Evolutionary conservation across 176 grass and related monocot species (phyloP).

Genomic region (Typha latifolia): DNA sequence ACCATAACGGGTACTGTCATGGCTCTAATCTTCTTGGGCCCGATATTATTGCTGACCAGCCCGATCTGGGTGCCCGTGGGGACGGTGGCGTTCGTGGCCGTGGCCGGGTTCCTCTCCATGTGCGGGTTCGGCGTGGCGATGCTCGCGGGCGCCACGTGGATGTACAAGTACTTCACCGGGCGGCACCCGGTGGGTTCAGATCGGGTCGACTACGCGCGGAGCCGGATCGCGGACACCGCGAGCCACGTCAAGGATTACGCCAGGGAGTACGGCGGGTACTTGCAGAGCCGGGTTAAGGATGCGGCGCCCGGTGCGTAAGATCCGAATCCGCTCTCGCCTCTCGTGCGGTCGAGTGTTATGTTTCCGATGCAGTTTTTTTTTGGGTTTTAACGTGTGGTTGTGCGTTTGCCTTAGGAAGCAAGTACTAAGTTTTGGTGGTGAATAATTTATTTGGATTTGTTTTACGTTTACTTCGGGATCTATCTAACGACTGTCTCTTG

Average conservation of each 20-base stretch:
- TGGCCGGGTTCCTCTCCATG: conserved; percentile 30
- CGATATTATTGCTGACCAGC: conserved; percentile 49
- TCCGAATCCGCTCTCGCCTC: no score
- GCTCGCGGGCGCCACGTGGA: conserved; percentile 44
- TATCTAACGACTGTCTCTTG: no score
- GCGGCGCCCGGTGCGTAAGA: conserved; percentile 54
- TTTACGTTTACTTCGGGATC: no score
- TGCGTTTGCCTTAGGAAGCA: no score
- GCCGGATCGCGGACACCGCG: conserved; percentile 56
- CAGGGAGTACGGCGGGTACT: conserved; percentile 45
- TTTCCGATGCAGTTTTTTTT: no score
- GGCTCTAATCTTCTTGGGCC: conserved; percentile 45
- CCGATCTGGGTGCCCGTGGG: conserved; percentile 52
- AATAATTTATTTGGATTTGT: no score
- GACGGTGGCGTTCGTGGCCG: conserved; percentile 1
- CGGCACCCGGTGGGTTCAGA: conserved; percentile 66
- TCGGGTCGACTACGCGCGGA: conserved; percentile 79
- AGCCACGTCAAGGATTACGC: conserved; percentile 58
- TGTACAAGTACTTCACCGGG: conserved; percentile 37
- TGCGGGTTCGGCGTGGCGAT: conserved; percentile 31
- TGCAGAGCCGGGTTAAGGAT: conserved; percentile 45
- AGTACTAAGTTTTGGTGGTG: no score
- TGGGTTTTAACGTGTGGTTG: no score
- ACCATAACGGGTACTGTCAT: conserved; percentile 51
- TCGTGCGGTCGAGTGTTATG: no score